A percentile compares a stretch with the other conserved stretches of the same genome.
Evolutionary conservation across 2,329 filamentous ascomycete species (phyloP).

Genomic region (Xylaria digitata): DNA sequence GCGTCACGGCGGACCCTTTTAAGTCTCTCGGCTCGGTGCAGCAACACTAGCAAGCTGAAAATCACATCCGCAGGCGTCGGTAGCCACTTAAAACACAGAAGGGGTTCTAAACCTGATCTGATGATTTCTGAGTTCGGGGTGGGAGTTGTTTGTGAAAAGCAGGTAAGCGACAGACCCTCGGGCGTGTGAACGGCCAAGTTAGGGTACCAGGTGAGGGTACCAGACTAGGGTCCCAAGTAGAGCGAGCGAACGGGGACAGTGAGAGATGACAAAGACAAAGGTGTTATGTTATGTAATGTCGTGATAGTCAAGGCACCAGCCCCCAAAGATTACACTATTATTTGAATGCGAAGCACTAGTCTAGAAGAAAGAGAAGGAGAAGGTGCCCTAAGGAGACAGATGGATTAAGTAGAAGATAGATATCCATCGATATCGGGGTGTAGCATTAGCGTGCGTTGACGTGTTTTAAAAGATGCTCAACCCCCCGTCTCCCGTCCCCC

Average conservation of each 20-base stretch:
- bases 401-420: not conserved
- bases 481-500: not conserved
- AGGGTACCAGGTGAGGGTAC: not conserved
- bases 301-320: slow-evolving; percentile 1
- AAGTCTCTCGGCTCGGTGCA: slow-evolving; percentile 36
- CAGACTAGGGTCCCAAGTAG: too few species aligned
- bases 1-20: slow-evolving; percentile 17
- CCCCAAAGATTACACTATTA: not conserved
- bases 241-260: not conserved
- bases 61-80: slow-evolving; percentile 30
- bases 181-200: slow-evolving; percentile 1
- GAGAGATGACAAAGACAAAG: not conserved
- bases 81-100: slow-evolving; percentile 34
- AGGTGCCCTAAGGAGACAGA: not conserved
- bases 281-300: not conserved
- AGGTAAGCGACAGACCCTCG: slow-evolving; percentile 26
- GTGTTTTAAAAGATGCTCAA: slow-evolving; percentile 22
- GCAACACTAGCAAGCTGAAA: slow-evolving; percentile 22
- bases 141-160: slow-evolving; percentile 25
- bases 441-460: slow-evolving; percentile 29
- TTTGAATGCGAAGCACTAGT: not conserved
- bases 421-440: slow-evolving; percentile 22
- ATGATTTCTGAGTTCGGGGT: slow-evolving; percentile 19
- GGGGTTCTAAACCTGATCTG: slow-evolving; percentile 29
- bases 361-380: not conserved